Conservation (phyloP, 139 green algal genomes). For the Mychonastes homosphaera region DNA sequence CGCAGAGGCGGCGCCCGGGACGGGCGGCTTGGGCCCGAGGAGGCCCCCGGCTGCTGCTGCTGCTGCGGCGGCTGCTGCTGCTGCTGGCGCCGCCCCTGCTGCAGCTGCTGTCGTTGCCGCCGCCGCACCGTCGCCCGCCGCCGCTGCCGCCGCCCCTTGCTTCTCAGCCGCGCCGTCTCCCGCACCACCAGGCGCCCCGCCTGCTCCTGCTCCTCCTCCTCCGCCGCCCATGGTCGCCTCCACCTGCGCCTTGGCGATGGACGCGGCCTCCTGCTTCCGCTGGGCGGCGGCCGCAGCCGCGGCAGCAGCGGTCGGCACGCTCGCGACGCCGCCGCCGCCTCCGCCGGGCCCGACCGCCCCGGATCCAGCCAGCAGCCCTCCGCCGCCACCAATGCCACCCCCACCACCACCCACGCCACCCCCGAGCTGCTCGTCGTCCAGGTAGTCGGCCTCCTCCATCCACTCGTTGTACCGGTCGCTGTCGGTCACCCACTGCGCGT, state of each 20-base stretch:
- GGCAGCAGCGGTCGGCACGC: too few relatives aligned
- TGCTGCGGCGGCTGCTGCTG: too few relatives aligned
- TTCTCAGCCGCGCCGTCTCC: background rate
- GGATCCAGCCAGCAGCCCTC: background rate
- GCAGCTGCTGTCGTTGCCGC: background rate
- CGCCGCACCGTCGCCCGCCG: background rate
- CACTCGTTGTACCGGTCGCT: constrained; percentile 83
- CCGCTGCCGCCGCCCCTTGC: background rate
- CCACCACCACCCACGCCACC: constrained; percentile 19
- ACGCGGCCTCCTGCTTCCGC: too few relatives aligned
- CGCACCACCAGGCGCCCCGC: too few relatives aligned
- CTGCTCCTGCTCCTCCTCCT: too few relatives aligned
- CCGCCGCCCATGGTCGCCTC: too few relatives aligned
- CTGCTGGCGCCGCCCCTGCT: background rate
- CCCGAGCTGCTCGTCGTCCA: constrained; percentile 44
- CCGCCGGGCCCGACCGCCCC: too few relatives aligned
- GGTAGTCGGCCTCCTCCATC: constrained; percentile 84
- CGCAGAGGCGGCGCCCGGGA: background rate
- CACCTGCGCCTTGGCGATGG: too few relatives aligned
- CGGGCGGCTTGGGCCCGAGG: too few relatives aligned
- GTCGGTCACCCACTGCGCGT: constrained; percentile 64
- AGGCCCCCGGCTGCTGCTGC: too few relatives aligned
- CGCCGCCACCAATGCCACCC: constrained; percentile 1
- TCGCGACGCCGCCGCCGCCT: too few relatives aligned
- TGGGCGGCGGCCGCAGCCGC: too few relatives aligned